Evolutionary conservation across 2,329 filamentous ascomycete genomes (phyloP), one percentile per base, ranked within the genome.

Genomic region (Raffaelea deltoideospora): DNA sequence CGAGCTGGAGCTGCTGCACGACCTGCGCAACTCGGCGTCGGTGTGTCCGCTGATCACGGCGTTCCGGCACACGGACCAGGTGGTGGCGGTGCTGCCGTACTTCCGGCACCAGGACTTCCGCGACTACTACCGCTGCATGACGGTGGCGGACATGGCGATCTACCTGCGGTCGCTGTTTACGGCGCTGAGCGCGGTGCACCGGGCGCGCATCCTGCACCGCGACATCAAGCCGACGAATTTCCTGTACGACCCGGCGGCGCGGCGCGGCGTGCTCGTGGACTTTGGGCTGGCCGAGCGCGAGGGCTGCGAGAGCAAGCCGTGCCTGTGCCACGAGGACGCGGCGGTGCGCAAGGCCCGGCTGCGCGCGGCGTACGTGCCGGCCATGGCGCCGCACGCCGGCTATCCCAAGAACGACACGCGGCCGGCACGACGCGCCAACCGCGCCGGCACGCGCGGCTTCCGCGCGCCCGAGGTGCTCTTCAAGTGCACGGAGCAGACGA

Each of bases 151-250:
- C 50, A 92, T 94, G 63, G 75, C 81, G 38, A 72, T 90, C 50
- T 98, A 98, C 57, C 80, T 98, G 48, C 72, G 78, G 24, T 88
- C 82, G 31, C 69, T 98, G 5, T 90, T 98, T 53, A 81, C 77
- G 2, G 90, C 87, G 1, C 67, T 98, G 10, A 68, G 72, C 33
- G 79, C 82, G 29, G 87, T 95, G 5, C 90, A 98, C 55, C 69
- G 73, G 6, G 75, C 83, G 50, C 69, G 73, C 29, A 96, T 98
- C 41, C 71, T 98, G 17, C 90, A 98, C 53, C 77, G 87, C 44
- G 87, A 96, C 52, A 94, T 96, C 53, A 96, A 96, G 53, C 90
- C 90, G 6, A 98, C 92, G 18, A 96, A 96, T 53, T 96, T 96
- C 49, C 69, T 96, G 28, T 96, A 96, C 59, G 85, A 93, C 45